A percentile compares a stretch with the other conserved stretches of the same genome.
Conservation (phyloP, 495 filamentous ascomycete genomes). For the Tetracladium setigerum region DNA sequence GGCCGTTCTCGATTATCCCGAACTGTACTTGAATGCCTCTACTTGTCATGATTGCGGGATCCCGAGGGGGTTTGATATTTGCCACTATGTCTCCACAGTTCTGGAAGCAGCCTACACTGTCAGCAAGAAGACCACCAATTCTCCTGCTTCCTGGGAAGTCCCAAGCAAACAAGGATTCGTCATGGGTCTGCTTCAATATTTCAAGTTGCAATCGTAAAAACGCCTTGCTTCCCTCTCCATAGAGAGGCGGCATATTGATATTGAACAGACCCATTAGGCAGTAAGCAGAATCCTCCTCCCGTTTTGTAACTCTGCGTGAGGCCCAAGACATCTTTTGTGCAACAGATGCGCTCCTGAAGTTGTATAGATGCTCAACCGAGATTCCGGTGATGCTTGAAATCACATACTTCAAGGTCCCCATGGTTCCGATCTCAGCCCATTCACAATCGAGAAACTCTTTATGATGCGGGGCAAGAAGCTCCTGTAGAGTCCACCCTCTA, state of each 20-base stretch:
- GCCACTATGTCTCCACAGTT: no score
- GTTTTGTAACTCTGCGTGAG: conserved; percentile 2
- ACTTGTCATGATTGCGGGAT: no score
- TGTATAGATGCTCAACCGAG: background rate
- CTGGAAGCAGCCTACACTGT: no score
- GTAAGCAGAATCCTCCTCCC: conserved; percentile 10
- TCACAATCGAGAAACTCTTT: conserved; percentile 28
- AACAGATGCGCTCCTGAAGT: conserved; percentile 3
- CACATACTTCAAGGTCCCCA: background rate
- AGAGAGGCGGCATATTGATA: conserved; percentile 8
- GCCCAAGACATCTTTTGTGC: conserved; percentile 9
- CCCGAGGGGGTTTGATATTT: no score
- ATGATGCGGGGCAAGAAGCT: no score
- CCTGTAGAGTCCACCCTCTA: no score
- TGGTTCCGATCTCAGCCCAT: background rate
- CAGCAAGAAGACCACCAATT: no score
- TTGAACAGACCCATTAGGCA: conserved; percentile 13
- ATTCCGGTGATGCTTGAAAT: conserved; percentile 11
- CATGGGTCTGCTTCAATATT: conserved; percentile 10
- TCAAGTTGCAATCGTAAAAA: conserved; percentile 8
- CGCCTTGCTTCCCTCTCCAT: conserved; percentile 9
- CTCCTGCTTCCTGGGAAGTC: no score
- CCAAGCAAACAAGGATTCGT: conserved; percentile 14
- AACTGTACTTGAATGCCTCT: no score
- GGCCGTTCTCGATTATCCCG: no score